Evolutionary conservation across 2,329 filamentous ascomycete genomes (phyloP), one percentile per base, ranked within the genome.

Genomic region (Moelleriella libera): DNA sequence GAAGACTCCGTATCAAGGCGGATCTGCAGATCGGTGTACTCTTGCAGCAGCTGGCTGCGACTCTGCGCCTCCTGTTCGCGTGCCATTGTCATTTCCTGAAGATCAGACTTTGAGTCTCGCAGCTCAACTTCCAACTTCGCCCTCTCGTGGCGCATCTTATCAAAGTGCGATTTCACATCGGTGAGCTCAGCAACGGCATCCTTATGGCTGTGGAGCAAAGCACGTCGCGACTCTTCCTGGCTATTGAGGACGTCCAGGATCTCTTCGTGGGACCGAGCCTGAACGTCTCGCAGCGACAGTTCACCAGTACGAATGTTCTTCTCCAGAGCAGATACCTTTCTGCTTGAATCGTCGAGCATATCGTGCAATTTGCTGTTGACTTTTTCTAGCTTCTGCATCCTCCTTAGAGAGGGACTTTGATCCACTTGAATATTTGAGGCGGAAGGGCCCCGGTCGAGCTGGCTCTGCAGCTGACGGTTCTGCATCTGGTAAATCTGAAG

Each of bases 401-500:
- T 82, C 47, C 83, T 77, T 44, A 85, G 62, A 2, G 87, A 90
- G 1, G 87, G 86, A 55, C 82, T 90, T 43, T 92, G 82, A 45
- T 90, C 85, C 41, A 90, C 84, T 48, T 80, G 61, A 62, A 71
- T 78, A 37, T 85, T 82, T 29, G 75, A 75, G 5, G 67, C 67
- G 3, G 82, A 78, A 0, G 78, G 81, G 8, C 68, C 69, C 44
- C 85, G 79, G 40, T 90, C 85, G 41, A 96, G 69, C 60, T 96
- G 88, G 59, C 80, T 88, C 60, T 95, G 86, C 5, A 97, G 77
- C 58, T 97, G 89, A 34, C 85, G 82, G 64, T 95, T 96, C 57
- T 94, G 86, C 87, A 97, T 95, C 63, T 96, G 85, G 5, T 85
- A 82, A 62, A 97, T 79, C 60, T 97, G 90, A 46, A 97, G 76